Evolutionary conservation across 352 stramenopile genomes (phyloP), one percentile per base, ranked within the genome.

Genomic region (Globisporangium cederbergense): DNA sequence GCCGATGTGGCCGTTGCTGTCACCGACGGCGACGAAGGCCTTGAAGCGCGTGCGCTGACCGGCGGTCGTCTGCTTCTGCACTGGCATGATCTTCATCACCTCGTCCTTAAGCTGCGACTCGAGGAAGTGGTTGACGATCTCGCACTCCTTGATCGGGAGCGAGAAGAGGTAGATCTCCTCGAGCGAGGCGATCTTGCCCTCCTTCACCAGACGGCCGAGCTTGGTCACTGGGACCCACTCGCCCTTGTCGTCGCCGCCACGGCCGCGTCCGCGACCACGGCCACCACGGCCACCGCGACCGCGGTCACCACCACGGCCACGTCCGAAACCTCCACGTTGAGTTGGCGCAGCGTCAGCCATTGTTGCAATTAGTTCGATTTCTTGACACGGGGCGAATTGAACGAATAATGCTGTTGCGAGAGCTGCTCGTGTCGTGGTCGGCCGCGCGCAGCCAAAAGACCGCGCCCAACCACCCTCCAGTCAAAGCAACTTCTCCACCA

Each of bases 151-250:
- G 81, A 99, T 98, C 58, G 97, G 96, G 69, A 99, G 91, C 75
- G 96, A 99, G 86, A 98, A 99, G 64, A 99, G 93, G 85, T 99
- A 99, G 80, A 99, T 99, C 83, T 99, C 97, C 86, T 99, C 97
- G 52, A 99, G 94, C 75, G 88, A 98, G 59, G 76, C 85, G 83
- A 99, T 99, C 90, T 99, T 99, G 79, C 96, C 97, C 65, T 99
- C 97, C 92, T 99, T 99, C 53, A 99, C 97, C 64, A 99, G 90
- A 78, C 98, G 97, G 66, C 98, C 98, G 63, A 99, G 97, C 89
- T 99, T 99, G 83, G 98, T 99, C 56, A 99, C 97, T 64, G 98
- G 98, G 34, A 98, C 93, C 98, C 98, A 99, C 71, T 99, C 97
- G 77, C 98, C 96, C 63, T 81, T 83, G 54, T 96, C 90, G 49